phyloP scores from a whole-genome alignment of 495 filamentous ascomycete species.

The Neurospora sp. region DNA sequence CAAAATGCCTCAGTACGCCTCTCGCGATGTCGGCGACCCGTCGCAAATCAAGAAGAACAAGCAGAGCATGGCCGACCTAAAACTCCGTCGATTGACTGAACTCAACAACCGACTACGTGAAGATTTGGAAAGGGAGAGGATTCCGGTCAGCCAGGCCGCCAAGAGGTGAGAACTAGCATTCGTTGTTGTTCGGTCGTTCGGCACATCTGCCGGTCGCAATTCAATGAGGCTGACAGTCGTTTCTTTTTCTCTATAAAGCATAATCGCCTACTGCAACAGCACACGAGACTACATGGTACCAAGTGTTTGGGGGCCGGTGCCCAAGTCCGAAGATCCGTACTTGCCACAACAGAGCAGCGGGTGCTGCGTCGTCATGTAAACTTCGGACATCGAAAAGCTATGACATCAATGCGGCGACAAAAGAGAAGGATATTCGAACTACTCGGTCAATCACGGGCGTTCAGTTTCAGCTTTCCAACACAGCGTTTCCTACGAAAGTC shows the following conservation, averaged over 20 bases:
- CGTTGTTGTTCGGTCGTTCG: not conserved
- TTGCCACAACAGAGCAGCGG: slow-evolving; percentile 81
- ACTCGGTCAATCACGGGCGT: not conserved
- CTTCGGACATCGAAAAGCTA: not conserved
- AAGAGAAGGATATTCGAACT: not conserved
- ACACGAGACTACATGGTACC: slow-evolving; percentile 99
- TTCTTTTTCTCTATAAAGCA: slow-evolving; percentile 38
- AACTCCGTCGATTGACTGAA: slow-evolving; percentile 90
- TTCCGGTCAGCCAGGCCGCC: slow-evolving; percentile 89
- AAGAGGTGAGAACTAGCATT: slow-evolving; percentile 57
- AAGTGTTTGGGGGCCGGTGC: slow-evolving; percentile 87
- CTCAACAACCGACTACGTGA: slow-evolving; percentile 89
- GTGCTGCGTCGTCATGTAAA: slow-evolving; percentile 90
- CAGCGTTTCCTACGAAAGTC: not conserved
- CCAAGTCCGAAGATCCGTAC: slow-evolving; percentile 92
- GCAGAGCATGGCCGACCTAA: slow-evolving; percentile 97
- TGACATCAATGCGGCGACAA: not conserved
- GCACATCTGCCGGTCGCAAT: not conserved
- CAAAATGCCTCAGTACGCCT: slow-evolving; percentile 46
- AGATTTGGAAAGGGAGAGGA: slow-evolving; percentile 86
- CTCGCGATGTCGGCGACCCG: slow-evolving; percentile 49
- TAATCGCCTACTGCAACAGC: slow-evolving; percentile 92
- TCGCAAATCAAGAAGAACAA: slow-evolving; percentile 87
- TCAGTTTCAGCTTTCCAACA: not conserved
- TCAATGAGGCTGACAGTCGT: not conserved